phyloP scores from a whole-genome alignment of 129 eudicot species.

The Deinandra increscens region DNA sequence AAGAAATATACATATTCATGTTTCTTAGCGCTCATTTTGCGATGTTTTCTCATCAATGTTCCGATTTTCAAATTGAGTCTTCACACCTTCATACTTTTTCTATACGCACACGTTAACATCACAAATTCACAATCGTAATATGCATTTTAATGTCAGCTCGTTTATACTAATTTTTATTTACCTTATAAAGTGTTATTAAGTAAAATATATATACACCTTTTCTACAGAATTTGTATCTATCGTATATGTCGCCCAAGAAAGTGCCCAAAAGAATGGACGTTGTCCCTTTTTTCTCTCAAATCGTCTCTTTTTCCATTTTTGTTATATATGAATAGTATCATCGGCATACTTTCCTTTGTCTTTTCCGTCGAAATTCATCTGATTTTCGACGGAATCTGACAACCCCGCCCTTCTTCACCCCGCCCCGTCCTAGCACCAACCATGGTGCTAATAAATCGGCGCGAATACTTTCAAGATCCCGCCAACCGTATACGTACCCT shows the following conservation, averaged over 20 bases:
- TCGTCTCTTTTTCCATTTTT: neutral
- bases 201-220: neutral
- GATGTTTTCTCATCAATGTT: too few species aligned
- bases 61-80: too few species aligned
- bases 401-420: conserved; percentile 17
- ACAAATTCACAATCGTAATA: too few species aligned
- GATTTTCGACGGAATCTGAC: conserved; percentile 24
- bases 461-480: conserved; percentile 33
- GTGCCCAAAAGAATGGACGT: conserved; percentile 9
- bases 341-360: neutral
- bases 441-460: conserved; percentile 18
- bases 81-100: too few species aligned
- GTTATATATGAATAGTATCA: neutral
- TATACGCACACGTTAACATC: too few species aligned
- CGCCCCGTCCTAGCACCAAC: conserved; percentile 3
- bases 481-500: conserved; percentile 7
- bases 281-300: conserved; percentile 27
- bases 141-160: too few species aligned
- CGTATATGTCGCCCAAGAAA: neutral
- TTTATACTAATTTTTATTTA: neutral
- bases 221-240: neutral
- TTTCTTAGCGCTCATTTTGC: too few species aligned
- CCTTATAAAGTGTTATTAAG: neutral
- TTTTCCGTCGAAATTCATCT: conserved; percentile 26
- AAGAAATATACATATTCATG: too few species aligned